Conservation (phyloP, 2,329 filamentous ascomycete species). For the Acrocalymma vagum region DNA sequence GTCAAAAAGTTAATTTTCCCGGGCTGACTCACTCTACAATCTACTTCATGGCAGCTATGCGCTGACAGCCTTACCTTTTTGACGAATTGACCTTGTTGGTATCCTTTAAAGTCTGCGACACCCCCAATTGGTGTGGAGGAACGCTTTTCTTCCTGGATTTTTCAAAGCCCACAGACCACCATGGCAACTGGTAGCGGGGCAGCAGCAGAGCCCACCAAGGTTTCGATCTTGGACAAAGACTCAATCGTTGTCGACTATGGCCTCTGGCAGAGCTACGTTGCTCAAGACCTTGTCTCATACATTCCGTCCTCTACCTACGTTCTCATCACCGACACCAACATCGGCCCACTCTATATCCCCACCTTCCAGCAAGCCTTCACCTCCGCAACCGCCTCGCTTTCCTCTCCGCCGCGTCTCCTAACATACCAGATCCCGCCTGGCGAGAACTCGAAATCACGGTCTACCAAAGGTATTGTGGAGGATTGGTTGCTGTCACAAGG, state of each 20-base stretch:
- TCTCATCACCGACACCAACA: constrained; percentile 95
- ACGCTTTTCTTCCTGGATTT: too few species aligned
- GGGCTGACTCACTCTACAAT: constrained; percentile 14
- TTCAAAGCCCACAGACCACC: constrained; percentile 9
- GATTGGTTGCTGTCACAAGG: constrained; percentile 94
- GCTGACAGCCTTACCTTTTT: constrained; percentile 2
- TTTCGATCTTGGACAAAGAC: constrained; percentile 87
- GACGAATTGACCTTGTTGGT: constrained; percentile 10
- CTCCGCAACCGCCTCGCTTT: constrained; percentile 53
- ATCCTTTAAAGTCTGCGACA: neutral
- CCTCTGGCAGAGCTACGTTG: constrained; percentile 85
- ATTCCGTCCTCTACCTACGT: constrained; percentile 90
- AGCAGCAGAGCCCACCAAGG: constrained; percentile 62
- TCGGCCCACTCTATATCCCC: constrained; percentile 82
- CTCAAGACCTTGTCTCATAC: constrained; percentile 79
- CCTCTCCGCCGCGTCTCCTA: constrained; percentile 71
- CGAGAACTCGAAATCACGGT: constrained; percentile 90
- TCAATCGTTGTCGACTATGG: constrained; percentile 92
- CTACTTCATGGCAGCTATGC: too few species aligned
- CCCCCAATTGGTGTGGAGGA: constrained; percentile 9
- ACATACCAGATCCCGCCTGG: constrained; percentile 92
- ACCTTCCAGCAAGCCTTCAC: constrained; percentile 75
- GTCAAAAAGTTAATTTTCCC: constrained; percentile 12
- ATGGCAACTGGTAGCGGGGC: constrained; percentile 43
- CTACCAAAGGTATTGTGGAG: constrained; percentile 94